Percentiles rank a stretch among this genome's conserved stretches.
Evolutionary conservation across 2,329 filamentous ascomycete genomes (phyloP).

Genomic region (Beauveria brongniartii): DNA sequence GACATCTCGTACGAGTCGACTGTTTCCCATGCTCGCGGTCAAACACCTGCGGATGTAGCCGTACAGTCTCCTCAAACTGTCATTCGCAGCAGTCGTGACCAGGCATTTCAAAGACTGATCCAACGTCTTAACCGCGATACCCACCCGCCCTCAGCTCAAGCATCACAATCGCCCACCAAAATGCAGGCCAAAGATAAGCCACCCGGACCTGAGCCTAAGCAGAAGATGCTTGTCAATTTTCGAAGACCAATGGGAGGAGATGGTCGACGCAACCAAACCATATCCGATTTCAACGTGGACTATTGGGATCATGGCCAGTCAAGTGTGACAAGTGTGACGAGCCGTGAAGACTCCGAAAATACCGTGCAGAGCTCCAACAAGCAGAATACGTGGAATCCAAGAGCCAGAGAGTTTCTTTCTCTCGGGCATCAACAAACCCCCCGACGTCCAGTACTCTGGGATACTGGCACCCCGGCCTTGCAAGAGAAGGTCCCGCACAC

Average conservation of each 20-base stretch:
- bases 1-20: not conserved
- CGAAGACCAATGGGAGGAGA: not conserved
- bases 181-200: not conserved
- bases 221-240: not conserved
- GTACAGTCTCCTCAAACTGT: not conserved
- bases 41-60: not conserved
- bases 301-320: slow-evolving; percentile 6
- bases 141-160: not conserved
- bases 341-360: not conserved
- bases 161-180: not conserved
- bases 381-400: slow-evolving; percentile 22
- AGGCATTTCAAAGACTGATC: slow-evolving; percentile 5
- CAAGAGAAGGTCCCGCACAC: not conserved
- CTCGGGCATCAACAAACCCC: slow-evolving; percentile 12
- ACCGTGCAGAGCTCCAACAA: slow-evolving; percentile 2
- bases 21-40: not conserved
- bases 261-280: slow-evolving; percentile 5
- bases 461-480: not conserved
- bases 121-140: slow-evolving; percentile 1
- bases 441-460: not conserved
- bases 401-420: slow-evolving; percentile 27
- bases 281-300: slow-evolving; percentile 6
- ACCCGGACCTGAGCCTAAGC: not conserved
- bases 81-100: not conserved
- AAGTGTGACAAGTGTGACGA: not conserved